Conservation (phyloP, 2,329 filamentous ascomycete species). For the Cryphonectria japonica region DNA sequence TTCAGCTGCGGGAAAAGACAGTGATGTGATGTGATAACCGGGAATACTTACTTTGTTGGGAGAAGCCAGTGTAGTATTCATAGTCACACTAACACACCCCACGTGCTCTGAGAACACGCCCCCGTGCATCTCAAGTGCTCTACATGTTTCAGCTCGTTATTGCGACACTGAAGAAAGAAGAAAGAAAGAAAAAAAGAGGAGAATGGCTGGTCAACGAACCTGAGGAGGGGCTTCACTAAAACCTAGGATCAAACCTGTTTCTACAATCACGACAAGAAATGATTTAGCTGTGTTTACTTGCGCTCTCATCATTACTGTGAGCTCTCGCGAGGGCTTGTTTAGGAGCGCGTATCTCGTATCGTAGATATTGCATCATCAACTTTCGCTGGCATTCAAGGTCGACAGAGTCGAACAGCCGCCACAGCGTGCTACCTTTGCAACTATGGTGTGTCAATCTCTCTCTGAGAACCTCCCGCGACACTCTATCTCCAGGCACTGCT, state of each 20-base stretch:
- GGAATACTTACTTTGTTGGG: neutral
- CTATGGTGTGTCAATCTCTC: neutral
- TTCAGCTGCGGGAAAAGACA: too few relatives aligned
- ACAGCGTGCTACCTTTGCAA: neutral
- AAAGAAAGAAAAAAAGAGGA: constrained; percentile 5
- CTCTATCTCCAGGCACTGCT: neutral
- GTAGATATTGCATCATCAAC: neutral
- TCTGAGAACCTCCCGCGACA: neutral
- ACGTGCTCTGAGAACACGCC: neutral
- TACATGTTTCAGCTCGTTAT: neutral
- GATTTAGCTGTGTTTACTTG: too few relatives aligned
- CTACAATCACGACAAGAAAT: neutral
- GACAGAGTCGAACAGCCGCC: neutral
- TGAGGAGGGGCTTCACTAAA: neutral
- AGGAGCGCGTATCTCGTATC: too few relatives aligned
- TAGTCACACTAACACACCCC: neutral
- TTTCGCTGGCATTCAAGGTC: neutral
- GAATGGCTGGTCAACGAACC: neutral
- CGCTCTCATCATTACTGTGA: neutral
- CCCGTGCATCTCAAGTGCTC: neutral
- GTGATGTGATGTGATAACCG: neutral
- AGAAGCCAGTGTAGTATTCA: neutral
- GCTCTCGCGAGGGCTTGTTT: neutral
- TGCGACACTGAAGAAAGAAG: neutral
- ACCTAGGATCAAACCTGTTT: neutral